Conservation (phyloP, 2,329 filamentous ascomycete genomes). For the Lachnellula hyalina region DNA sequence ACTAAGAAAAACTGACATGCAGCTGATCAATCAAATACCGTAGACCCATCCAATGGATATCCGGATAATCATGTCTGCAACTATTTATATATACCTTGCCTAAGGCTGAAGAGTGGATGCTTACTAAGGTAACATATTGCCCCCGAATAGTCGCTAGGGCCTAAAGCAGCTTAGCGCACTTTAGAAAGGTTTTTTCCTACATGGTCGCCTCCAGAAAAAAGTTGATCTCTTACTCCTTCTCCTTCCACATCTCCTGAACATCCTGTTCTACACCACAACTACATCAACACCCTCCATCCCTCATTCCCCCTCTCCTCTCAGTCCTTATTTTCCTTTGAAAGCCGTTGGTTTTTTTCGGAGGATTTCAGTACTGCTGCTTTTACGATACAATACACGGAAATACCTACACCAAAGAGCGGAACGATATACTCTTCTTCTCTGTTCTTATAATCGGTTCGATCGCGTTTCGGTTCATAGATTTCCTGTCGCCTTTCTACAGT, state of each 20-base stretch:
- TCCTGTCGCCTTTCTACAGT: slow-evolving; percentile 20
- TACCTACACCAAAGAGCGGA: slow-evolving; percentile 1
- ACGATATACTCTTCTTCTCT: slow-evolving; percentile 17
- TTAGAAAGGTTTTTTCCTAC: slow-evolving; percentile 2
- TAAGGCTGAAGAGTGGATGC: too few species aligned
- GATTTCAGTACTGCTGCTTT: slow-evolving; percentile 23
- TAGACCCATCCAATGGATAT: too few species aligned
- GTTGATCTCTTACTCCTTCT: slow-evolving; percentile 17
- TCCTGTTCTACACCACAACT: slow-evolving; percentile 11
- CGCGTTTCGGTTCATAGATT: slow-evolving; percentile 28
- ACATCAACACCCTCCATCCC: slow-evolving; percentile 12
- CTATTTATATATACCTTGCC: too few species aligned
- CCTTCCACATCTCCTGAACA: slow-evolving; percentile 6
- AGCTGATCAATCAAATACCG: too few species aligned
- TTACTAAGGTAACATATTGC: too few species aligned
- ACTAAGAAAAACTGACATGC: too few species aligned
- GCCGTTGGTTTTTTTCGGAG: slow-evolving; percentile 37
- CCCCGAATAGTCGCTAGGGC: too few species aligned
- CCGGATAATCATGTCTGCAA: too few species aligned
- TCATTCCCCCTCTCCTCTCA: slow-evolving; percentile 15
- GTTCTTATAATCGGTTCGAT: slow-evolving; percentile 25
- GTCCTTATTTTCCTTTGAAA: slow-evolving; percentile 40
- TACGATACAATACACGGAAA: background rate
- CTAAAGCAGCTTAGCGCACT: background rate
- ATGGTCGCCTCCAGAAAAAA: slow-evolving; percentile 22